Evolutionary conservation across 2,329 filamentous ascomycete species (phyloP).

Genomic region (Corynespora cassiicola): DNA sequence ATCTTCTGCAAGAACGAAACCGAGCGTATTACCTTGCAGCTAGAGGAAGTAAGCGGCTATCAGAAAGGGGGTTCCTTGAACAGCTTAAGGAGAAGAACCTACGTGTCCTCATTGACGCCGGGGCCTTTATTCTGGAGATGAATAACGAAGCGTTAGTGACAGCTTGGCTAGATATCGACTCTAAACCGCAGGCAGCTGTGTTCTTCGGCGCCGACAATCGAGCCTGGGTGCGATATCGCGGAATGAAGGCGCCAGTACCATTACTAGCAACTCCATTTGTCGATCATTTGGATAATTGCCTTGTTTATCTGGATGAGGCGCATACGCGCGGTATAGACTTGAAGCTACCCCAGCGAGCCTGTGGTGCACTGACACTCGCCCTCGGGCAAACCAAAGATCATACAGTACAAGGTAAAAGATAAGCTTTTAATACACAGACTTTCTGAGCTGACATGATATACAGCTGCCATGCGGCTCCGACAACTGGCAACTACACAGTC

Average conservation of each 20-base stretch:
- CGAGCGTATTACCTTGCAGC: slow-evolving; percentile 47
- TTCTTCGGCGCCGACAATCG: slow-evolving; percentile 58
- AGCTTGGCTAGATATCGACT: slow-evolving; percentile 57
- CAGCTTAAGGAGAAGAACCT: slow-evolving; percentile 44
- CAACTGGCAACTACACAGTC: slow-evolving; percentile 64
- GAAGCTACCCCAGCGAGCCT: slow-evolving; percentile 63
- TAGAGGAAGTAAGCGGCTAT: slow-evolving; percentile 42
- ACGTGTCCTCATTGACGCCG: slow-evolving; percentile 71
- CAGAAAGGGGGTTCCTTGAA: slow-evolving; percentile 41
- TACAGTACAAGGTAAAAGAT: slow-evolving; percentile 61
- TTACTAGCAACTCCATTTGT: slow-evolving; percentile 60
- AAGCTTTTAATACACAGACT: slow-evolving; percentile 2
- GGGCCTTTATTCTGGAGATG: slow-evolving; percentile 70
- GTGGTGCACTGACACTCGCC: slow-evolving; percentile 17
- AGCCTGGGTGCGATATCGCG: slow-evolving; percentile 51
- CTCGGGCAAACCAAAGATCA: slow-evolving; percentile 64
- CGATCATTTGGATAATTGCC: slow-evolving; percentile 61
- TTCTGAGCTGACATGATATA: slow-evolving; percentile 8
- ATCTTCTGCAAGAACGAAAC: slow-evolving; percentile 61
- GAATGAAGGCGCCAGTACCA: slow-evolving; percentile 40
- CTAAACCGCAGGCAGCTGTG: slow-evolving; percentile 53
- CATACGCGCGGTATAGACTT: slow-evolving; percentile 74
- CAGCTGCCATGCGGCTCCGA: slow-evolving; percentile 70
- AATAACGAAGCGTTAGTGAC: slow-evolving; percentile 48
- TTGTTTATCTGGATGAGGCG: slow-evolving; percentile 72